Evolutionary conservation across 495 filamentous ascomycete species (phyloP), one percentile per base, ranked within the genome.

Genomic region (Peziza echinospora): DNA sequence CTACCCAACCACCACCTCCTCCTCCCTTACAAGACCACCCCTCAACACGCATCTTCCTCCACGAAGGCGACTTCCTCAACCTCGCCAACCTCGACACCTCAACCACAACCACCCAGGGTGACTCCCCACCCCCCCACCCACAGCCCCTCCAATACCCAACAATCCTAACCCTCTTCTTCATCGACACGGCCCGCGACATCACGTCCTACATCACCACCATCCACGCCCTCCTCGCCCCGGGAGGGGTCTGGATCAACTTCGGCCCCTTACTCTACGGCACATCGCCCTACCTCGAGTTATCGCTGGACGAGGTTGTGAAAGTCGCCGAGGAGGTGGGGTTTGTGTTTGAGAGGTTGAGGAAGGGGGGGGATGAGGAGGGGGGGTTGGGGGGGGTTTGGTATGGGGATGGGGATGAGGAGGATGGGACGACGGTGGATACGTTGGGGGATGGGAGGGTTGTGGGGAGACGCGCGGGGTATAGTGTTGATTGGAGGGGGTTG

Each of bases 121-220:
- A 16, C 34, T 5, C 21, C 28, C 16, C 10, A 48, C 34, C 19
- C 26, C 43, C 34, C 22, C 41, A 23, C 24, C 47, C 10, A 16
- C 28, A 37, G 28, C n/a, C n/a, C n/a, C n/a, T n/a, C n/a, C 30
- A 4, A 37, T 37, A 37, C 30, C 3, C 30, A 3, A 13, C 13
- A 11, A 37, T 97, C 2, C 74, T 79, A 1, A 82, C 80, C 3
- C 80, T 92, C 3, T 97, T 94, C 60, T 97, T 96, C 66, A 79
- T 97, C 24, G 91, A 97, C 60, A 97, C 89, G 3, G 89, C 89
- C 22, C 84, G 86, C 16, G 93, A 96, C 58, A 56, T 94, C 22
- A 78, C 94, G 46, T 71, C 76, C 8, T 96, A 96, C 54, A 72
- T 96, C 16, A 77, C 91, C 61, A 75, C 80, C 13, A 78, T 96